These are phyloP conservation scores for Mycena indigotica DNA, from an alignment of 768 basidiomycete species.

Conservation along the genomic window DNA sequence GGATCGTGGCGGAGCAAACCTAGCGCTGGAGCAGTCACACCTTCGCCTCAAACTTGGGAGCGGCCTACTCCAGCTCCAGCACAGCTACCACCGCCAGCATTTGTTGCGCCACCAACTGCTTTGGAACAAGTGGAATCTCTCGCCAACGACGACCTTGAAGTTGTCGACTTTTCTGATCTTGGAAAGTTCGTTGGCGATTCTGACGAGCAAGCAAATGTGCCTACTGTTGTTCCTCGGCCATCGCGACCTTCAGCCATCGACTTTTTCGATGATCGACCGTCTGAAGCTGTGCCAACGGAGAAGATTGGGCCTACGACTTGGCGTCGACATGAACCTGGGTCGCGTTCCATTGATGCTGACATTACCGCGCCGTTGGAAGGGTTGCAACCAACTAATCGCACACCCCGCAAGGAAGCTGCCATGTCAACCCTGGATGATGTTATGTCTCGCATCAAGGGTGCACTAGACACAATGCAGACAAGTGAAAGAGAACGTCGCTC, in stretches of 20 bases:
- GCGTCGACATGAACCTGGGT: constrained; percentile 39
- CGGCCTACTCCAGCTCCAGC: constrained; percentile 19
- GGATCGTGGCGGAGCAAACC: constrained; percentile 67
- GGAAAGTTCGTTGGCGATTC: constrained; percentile 63
- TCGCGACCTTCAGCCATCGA: constrained; percentile 65
- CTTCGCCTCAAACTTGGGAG: constrained; percentile 30
- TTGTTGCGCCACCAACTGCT: constrained; percentile 36
- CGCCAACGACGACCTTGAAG: constrained; percentile 59
- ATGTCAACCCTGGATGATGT: constrained; percentile 81
- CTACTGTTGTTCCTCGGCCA: constrained; percentile 26
- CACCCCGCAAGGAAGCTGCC: constrained; percentile 49
- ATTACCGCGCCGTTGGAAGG: constrained; percentile 1
- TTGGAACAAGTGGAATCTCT: constrained; percentile 48
- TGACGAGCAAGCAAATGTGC: constrained; percentile 22
- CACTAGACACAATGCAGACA: constrained; percentile 67
- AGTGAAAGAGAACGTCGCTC: constrained; percentile 39
- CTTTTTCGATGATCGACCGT: constrained; percentile 63
- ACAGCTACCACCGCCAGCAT: constrained; percentile 16
- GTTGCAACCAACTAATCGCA: constrained; percentile 32
- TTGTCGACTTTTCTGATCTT: constrained; percentile 81
- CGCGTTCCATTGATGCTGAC: constrained; percentile 4
- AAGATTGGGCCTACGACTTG: constrained; percentile 45
- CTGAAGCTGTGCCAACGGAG: constrained; percentile 22
- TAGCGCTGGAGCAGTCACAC: constrained; percentile 30
- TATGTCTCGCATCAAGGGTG: constrained; percentile 86